Percentiles rank a stretch among this genome's conserved stretches.
phyloP scores from a whole-genome alignment of 768 basidiomycete genomes.

The Chlorophyllum brunneum region DNA sequence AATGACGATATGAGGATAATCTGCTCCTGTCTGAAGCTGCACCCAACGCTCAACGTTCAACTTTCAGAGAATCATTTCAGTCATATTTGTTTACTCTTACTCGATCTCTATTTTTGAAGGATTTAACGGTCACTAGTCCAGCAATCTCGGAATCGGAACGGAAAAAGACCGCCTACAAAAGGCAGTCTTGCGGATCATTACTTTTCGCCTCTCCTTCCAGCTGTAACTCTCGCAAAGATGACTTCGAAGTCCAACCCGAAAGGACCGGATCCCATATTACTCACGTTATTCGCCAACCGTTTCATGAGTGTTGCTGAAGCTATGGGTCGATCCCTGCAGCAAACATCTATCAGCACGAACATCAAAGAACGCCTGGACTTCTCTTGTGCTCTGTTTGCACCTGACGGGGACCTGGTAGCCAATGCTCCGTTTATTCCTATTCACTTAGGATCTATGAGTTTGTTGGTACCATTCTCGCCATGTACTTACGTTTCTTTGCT shows the following conservation, averaged over 20 bases:
- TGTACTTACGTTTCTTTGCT: not conserved
- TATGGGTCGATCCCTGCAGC: slow-evolving; percentile 87
- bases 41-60: too few species aligned
- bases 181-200: not conserved
- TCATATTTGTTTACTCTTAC: too few species aligned
- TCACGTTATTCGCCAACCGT: slow-evolving; percentile 91
- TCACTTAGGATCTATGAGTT: slow-evolving; percentile 86
- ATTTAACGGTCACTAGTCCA: too few species aligned
- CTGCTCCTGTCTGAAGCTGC: too few species aligned
- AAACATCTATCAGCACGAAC: slow-evolving; percentile 90
- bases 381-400: slow-evolving; percentile 91
- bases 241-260: slow-evolving; percentile 21
- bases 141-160: slow-evolving; percentile 8
- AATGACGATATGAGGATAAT: too few species aligned
- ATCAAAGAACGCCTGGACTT: slow-evolving; percentile 96
- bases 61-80: too few species aligned
- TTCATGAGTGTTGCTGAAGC: slow-evolving; percentile 98
- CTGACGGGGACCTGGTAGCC: slow-evolving; percentile 92
- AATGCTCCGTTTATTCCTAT: slow-evolving; percentile 93
- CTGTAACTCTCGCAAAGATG: not conserved
- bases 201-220: too few species aligned
- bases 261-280: slow-evolving; percentile 78
- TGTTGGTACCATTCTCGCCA: slow-evolving; percentile 45
- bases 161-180: slow-evolving; percentile 6
- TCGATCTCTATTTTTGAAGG: too few species aligned